A percentile compares a stretch with the other conserved stretches of the same genome.
These are phyloP conservation scores for Phytophthora sp. DNA, from an alignment of 352 stramenopile species.

Conservation along the genomic window DNA sequence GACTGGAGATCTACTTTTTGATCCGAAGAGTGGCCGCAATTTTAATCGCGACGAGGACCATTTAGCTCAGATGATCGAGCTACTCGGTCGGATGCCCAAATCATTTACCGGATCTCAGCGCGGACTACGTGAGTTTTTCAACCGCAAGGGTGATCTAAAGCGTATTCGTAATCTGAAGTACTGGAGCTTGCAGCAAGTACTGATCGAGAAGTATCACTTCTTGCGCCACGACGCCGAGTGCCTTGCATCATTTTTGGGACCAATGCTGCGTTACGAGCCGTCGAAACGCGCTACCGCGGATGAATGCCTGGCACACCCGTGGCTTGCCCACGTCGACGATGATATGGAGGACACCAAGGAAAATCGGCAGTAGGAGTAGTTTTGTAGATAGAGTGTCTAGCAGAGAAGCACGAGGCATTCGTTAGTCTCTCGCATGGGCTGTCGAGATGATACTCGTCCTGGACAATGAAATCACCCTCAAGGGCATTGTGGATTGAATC, in stretches of 20 bases:
- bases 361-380: slow-evolving; percentile 21
- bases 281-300: slow-evolving; percentile 91
- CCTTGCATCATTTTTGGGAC: slow-evolving; percentile 94
- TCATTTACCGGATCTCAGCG: slow-evolving; percentile 72
- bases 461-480: slow-evolving; percentile 22
- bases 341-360: slow-evolving; percentile 4
- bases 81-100: slow-evolving; percentile 97
- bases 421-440: too few relatives aligned
- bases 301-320: slow-evolving; percentile 95
- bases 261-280: slow-evolving; percentile 92
- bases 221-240: slow-evolving; percentile 79
- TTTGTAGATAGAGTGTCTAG: slow-evolving; percentile 36
- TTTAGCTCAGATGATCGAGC: slow-evolving; percentile 98
- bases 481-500: slow-evolving; percentile 5
- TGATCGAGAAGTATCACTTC: slow-evolving; percentile 98
- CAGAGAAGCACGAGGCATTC: too few relatives aligned
- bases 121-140: slow-evolving; percentile 97
- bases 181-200: slow-evolving; percentile 96
- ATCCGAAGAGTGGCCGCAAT: slow-evolving; percentile 92
- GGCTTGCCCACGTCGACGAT: slow-evolving; percentile 72
- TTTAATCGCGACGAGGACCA: slow-evolving; percentile 96
- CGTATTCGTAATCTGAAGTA: slow-evolving; percentile 98
- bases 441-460: background rate
- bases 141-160: slow-evolving; percentile 96
- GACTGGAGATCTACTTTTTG: slow-evolving; percentile 99